phyloP scores from a whole-genome alignment of 495 filamentous ascomycete genomes.

The Neurospora sp. region DNA sequence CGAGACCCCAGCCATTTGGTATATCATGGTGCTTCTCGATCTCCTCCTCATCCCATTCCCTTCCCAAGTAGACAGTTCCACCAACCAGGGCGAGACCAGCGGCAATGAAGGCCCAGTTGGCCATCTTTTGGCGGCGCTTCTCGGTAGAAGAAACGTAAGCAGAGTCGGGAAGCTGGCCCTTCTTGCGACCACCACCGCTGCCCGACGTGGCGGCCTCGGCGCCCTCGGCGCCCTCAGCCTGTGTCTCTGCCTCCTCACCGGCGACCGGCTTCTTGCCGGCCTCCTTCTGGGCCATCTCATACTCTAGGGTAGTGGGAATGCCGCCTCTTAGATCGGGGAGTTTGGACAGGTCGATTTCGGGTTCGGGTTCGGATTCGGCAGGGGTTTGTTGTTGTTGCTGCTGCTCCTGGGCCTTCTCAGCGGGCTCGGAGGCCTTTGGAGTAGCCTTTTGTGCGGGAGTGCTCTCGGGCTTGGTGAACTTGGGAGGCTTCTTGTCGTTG shows the following conservation, averaged over 20 bases:
- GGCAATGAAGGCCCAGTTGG: constrained; percentile 45
- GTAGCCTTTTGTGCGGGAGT: constrained; percentile 10
- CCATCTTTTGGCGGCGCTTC: constrained; percentile 59
- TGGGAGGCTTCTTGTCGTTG: constrained; percentile 20
- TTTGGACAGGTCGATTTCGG: constrained; percentile 39
- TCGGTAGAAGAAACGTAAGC: constrained; percentile 88
- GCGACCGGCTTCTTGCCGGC: not conserved
- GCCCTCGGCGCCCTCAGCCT: constrained; percentile 7
- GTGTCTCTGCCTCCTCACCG: not conserved
- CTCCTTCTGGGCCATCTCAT: constrained; percentile 38
- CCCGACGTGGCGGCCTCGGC: constrained; percentile 37
- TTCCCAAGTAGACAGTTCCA: constrained; percentile 54
- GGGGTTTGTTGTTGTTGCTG: constrained; percentile 6
- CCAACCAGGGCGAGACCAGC: constrained; percentile 29
- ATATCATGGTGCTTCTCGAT: constrained; percentile 58
- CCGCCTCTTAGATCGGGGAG: constrained; percentile 85
- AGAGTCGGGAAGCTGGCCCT: constrained; percentile 62
- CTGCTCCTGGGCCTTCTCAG: not conserved
- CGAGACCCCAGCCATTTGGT: constrained; percentile 50
- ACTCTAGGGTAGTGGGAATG: constrained; percentile 81
- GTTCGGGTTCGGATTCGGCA: constrained; percentile 13
- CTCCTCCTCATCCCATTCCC: constrained; percentile 71
- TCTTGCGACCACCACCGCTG: constrained; percentile 37
- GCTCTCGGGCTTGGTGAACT: constrained; percentile 14
- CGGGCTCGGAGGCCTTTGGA: not conserved